Conservation (phyloP, 2,329 filamentous ascomycete genomes). For the Lachnellula hyalina region DNA sequence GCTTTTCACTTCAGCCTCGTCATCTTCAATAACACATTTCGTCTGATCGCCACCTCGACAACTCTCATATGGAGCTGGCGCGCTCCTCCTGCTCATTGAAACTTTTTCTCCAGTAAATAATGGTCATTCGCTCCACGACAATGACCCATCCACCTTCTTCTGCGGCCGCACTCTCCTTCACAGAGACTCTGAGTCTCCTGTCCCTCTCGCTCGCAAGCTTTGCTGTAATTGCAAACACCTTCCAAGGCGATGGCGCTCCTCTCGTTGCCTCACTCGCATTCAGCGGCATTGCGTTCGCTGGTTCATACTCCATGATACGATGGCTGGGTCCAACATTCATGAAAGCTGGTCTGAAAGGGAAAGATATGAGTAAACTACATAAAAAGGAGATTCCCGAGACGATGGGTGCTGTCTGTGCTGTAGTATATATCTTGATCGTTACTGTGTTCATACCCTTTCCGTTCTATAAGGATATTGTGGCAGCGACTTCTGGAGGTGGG, state of each 20-base stretch:
- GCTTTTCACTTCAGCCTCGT: slow-evolving; percentile 10
- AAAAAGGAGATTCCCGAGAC: slow-evolving; percentile 83
- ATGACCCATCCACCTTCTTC: slow-evolving; percentile 13
- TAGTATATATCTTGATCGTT: slow-evolving; percentile 83
- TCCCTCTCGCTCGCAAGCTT: slow-evolving; percentile 64
- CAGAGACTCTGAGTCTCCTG: slow-evolving; percentile 51
- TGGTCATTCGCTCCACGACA: slow-evolving; percentile 4
- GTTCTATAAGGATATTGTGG: slow-evolving; percentile 97
- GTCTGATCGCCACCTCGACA: not conserved
- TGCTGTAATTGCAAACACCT: slow-evolving; percentile 72
- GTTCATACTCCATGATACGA: slow-evolving; percentile 78
- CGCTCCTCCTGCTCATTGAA: not conserved
- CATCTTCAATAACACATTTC: not conserved
- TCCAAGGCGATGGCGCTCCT: slow-evolving; percentile 78
- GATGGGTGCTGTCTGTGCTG: slow-evolving; percentile 90
- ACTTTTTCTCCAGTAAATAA: not conserved
- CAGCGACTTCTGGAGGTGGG: slow-evolving; percentile 86
- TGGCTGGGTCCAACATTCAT: slow-evolving; percentile 93
- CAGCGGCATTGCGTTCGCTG: slow-evolving; percentile 75
- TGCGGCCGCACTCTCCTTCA: slow-evolving; percentile 40
- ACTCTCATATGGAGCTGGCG: slow-evolving; percentile 3
- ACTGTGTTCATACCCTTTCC: slow-evolving; percentile 94
- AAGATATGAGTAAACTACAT: slow-evolving; percentile 75
- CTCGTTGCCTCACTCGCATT: slow-evolving; percentile 84
- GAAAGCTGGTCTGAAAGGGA: slow-evolving; percentile 80